Conservation (phyloP, 2,329 filamentous ascomycete genomes). For the Cladophialophora carrionii region DNA sequence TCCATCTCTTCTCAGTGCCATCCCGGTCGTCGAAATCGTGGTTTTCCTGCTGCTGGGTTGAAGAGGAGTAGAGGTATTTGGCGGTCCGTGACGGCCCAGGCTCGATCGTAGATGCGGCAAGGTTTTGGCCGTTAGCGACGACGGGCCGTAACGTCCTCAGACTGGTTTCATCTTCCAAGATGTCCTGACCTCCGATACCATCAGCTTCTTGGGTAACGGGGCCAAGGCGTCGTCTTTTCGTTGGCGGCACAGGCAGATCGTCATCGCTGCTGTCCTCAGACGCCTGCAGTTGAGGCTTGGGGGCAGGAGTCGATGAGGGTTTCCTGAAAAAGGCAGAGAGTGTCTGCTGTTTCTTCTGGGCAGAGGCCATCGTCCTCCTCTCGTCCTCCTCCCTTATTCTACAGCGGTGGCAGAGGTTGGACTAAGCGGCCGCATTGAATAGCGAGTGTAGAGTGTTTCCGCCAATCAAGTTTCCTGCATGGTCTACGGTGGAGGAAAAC, state of each 20-base stretch:
- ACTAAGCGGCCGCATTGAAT: background rate
- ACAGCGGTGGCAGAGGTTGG: background rate
- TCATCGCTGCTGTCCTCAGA: conserved; percentile 44
- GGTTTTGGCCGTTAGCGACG: conserved; percentile 28
- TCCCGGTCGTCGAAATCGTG: conserved; percentile 45
- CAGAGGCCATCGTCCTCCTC: conserved; percentile 28
- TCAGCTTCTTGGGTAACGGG: conserved; percentile 36
- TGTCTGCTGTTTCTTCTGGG: conserved; percentile 53
- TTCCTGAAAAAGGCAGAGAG: conserved; percentile 41
- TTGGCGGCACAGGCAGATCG: conserved; percentile 46
- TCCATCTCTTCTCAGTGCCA: conserved; percentile 59
- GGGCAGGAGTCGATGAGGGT: conserved; percentile 10
- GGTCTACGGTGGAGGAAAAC: background rate
- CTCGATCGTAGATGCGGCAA: conserved; percentile 5
- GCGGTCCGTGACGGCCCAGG: conserved; percentile 55
- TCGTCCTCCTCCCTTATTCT: background rate
- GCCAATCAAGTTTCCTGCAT: background rate
- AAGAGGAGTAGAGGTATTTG: conserved; percentile 63
- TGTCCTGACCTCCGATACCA: conserved; percentile 27
- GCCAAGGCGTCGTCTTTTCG: conserved; percentile 47
- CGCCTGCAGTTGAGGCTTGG: background rate
- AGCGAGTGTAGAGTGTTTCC: no score
- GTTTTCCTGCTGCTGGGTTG: conserved; percentile 47
- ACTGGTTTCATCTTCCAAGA: conserved; percentile 12
- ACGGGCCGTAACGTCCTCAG: conserved; percentile 22